phyloP scores from a whole-genome alignment of 441 rosid genomes.

The Erodium chrysanthum region DNA sequence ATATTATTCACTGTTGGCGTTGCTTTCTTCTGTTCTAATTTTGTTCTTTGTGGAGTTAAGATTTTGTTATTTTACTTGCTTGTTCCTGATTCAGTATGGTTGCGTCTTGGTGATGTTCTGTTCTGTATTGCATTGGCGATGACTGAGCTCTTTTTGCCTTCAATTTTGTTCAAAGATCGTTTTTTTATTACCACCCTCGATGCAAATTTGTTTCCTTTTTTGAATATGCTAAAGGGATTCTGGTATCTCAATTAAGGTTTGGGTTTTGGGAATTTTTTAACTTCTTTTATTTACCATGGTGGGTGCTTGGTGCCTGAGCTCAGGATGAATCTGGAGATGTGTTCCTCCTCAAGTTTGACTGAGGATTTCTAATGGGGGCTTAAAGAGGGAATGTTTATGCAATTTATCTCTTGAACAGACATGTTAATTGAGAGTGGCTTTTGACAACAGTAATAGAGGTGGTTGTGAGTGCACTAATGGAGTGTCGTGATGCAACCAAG shows the following conservation, averaged over 20 bases:
- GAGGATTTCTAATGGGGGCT: background rate
- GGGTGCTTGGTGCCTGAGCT: background rate
- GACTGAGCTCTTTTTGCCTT: background rate
- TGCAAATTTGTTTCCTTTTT: background rate
- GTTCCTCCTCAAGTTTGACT: background rate
- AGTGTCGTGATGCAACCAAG: background rate
- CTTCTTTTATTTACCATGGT: background rate
- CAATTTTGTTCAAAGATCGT: background rate
- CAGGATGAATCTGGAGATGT: background rate
- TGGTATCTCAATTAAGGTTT: background rate
- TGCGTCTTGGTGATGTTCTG: background rate
- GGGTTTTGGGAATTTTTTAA: background rate
- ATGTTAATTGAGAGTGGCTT: background rate
- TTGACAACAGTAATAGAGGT: background rate
- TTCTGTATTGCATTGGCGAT: background rate
- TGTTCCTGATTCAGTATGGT: background rate
- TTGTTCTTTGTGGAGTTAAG: background rate
- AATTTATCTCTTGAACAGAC: background rate
- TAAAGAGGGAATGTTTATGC: background rate
- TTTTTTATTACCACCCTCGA: background rate
- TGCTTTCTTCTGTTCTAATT: background rate
- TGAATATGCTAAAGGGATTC: background rate
- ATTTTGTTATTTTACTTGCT: background rate
- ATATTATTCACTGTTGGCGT: background rate
- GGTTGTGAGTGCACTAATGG: background rate